A percentile compares a stretch with the other conserved stretches of the same genome.
phyloP scores from a whole-genome alignment of 2,329 filamentous ascomycete species.

The Exophiala phaeomuriformis region DNA sequence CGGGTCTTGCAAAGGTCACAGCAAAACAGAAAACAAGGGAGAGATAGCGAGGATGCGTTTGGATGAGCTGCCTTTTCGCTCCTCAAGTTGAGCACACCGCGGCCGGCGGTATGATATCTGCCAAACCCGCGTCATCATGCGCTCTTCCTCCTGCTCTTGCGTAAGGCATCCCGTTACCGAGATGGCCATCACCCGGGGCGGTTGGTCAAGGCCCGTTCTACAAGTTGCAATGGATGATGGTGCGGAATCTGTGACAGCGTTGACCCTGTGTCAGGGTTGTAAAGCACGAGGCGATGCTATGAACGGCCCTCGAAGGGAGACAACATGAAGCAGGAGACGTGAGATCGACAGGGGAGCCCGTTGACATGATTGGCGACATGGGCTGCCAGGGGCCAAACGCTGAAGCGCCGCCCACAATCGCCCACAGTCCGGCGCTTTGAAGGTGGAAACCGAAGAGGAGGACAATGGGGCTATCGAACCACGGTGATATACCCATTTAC shows the following conservation, averaged over 20 bases:
- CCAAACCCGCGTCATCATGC: not conserved
- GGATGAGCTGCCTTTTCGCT: not conserved
- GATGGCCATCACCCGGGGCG: constrained; percentile 2
- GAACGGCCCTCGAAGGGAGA: constrained; percentile 3
- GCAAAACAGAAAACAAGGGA: constrained; percentile 12
- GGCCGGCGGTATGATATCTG: not conserved
- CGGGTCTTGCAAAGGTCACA: constrained; percentile 4
- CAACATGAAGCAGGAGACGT: constrained; percentile 13
- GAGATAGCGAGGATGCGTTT: not conserved
- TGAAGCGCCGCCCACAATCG: constrained; percentile 1
- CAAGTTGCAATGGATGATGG: constrained; percentile 8
- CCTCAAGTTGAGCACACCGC: not conserved
- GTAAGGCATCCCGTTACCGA: not conserved
- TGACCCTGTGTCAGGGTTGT: constrained; percentile 10
- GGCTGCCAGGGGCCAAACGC: not conserved
- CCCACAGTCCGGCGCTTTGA: not conserved
- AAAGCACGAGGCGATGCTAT: constrained; percentile 13
- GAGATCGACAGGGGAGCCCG: constrained; percentile 14
- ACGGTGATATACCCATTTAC: no score
- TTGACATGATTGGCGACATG: constrained; percentile 12
- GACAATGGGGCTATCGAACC: not conserved
- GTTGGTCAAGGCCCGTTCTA: constrained; percentile 1
- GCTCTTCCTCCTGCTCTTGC: not conserved
- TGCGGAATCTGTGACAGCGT: constrained; percentile 15
- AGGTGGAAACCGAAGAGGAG: not conserved